Base-by-base conservation (phyloP, 108 stramenopile species). In the Skeletonema potamos region DNA sequence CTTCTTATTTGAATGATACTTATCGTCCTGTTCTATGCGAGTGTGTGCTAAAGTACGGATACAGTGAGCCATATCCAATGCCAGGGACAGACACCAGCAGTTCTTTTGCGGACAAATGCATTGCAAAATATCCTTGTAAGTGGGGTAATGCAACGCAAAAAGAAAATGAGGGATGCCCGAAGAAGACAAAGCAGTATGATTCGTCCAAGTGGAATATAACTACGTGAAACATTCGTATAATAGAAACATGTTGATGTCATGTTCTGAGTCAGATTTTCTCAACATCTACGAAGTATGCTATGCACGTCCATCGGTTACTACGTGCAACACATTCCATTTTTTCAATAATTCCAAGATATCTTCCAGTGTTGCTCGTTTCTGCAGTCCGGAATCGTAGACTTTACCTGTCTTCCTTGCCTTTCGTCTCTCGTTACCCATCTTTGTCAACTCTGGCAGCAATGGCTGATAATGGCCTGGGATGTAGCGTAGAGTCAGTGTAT, bases 11-110 rank as follows among this genome's bases (percentile, higher is more conserved):
- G 1, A 17, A 7, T 2, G 17, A 46, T 34, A 65, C 73, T 4
- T 41, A 51, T 28, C 63, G 89, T 3, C 90, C 90, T 22, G 80
- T 77, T 2, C 58, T 85, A 27, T 94, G 92, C 62, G 84, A 88
- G 56, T 94, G 90, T 58, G 73, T 65, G 2, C 51, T 73, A 9
- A 43, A 79, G 9, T 78, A 68, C 28, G 24, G 55, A 4, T 78
- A 83, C 34, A 74, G 70, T n/a, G 75, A 72, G 27, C 82, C 82
- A 24, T 4, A 51, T 8, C 48, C 48, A 8, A 7, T 24, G 22
- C 20, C 20, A 20, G 4, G 20, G 7, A 8, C 48, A 51, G 48
- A 18, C 22, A 51, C 48, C 18, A 24, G 2, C 39, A 2, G 15
- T 41, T 15, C 39, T 51, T 51, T 51, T 22, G 22, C 8, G 22